Conservation (phyloP, 768 basidiomycete species). For the Trametes meyenii region DNA sequence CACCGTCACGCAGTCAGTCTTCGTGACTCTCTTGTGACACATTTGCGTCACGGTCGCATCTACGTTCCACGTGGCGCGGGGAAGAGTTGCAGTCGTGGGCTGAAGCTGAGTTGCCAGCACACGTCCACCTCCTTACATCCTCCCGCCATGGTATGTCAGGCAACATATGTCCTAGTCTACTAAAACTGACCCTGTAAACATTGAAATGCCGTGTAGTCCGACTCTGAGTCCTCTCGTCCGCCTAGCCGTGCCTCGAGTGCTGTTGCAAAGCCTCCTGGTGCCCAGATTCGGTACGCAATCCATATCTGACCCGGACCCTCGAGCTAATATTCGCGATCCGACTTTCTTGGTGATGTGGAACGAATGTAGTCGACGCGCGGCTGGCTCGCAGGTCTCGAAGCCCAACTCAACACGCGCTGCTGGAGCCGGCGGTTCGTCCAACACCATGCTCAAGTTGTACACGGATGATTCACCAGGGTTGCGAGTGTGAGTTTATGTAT, state of each 20-base stretch:
- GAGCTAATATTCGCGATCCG: background rate
- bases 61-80: constrained; percentile 26
- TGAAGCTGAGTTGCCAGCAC: constrained; percentile 31
- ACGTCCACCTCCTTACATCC: constrained; percentile 23
- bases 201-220: constrained; percentile 55
- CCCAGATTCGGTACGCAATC: constrained; percentile 72
- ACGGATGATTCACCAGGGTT: constrained; percentile 98
- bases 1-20: constrained; percentile 7
- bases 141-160: constrained; percentile 39
- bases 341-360: background rate
- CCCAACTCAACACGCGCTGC: constrained; percentile 90
- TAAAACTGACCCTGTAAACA: background rate
- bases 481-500: constrained; percentile 76
- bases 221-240: constrained; percentile 66
- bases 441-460: constrained; percentile 99
- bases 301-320: background rate
- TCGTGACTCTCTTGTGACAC: background rate
- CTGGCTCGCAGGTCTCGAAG: constrained; percentile 61
- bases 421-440: constrained; percentile 93
- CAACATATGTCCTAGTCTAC: background rate
- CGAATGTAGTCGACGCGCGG: constrained; percentile 67
- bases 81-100: constrained; percentile 10
- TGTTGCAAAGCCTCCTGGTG: constrained; percentile 76
- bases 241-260: constrained; percentile 40
- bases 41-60: background rate